These are phyloP conservation scores for Carex parvula DNA, from an alignment of 176 grass and related monocot genomes.

Conservation along the genomic window DNA sequence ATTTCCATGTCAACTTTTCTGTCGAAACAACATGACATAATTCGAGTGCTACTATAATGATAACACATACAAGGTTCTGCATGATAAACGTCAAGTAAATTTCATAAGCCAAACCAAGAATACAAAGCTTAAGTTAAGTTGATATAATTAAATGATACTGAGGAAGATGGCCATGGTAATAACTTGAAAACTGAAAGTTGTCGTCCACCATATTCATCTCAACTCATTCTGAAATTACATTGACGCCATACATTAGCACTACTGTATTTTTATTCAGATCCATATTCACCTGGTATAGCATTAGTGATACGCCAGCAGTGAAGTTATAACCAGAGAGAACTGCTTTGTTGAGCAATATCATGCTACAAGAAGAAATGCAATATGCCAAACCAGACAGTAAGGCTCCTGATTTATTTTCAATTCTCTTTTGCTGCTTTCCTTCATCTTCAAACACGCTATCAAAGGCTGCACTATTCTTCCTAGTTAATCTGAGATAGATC, in stretches of 20 bases:
- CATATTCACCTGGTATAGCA: constrained; percentile 68
- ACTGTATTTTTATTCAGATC: not conserved
- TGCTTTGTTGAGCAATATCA: constrained; percentile 93
- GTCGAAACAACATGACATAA: constrained; percentile 55
- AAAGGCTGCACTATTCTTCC: constrained; percentile 51
- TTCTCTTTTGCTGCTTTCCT: constrained; percentile 40
- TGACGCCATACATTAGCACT: not conserved
- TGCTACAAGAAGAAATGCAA: constrained; percentile 79
- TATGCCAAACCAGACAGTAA: constrained; percentile 62
- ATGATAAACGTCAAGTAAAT: not conserved
- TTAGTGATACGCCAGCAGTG: constrained; percentile 58
- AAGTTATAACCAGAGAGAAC: constrained; percentile 80
- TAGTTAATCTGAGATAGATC: constrained; percentile 36
- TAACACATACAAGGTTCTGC: constrained; percentile 73
- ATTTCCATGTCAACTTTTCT: constrained; percentile 72
- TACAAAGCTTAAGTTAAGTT: not conserved
- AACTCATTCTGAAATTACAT: not conserved
- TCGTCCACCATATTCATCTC: not conserved
- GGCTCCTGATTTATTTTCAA: constrained; percentile 41
- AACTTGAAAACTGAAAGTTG: not conserved
- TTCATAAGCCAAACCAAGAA: not conserved
- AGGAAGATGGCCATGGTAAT: not conserved
- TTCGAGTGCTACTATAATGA: constrained; percentile 49
- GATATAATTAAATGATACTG: not conserved
- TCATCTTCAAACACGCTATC: constrained; percentile 49